Base-by-base conservation (phyloP, 192 early-diverging fungal species). In the Backusella sp. region DNA sequence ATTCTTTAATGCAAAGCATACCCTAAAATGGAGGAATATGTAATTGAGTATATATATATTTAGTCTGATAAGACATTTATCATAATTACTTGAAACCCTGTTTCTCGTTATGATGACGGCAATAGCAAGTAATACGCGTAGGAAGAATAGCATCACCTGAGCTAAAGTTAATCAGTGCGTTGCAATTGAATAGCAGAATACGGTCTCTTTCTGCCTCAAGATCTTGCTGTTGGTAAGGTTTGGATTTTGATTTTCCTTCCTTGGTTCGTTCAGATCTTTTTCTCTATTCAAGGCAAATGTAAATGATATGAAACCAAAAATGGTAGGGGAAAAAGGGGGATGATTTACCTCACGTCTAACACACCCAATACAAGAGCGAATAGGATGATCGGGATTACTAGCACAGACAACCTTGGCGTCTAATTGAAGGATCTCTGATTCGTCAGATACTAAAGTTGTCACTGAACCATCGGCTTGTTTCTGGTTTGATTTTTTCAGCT, bases 61-160 rank as follows among this genome's bases (percentile, higher is more conserved):
- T 70, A 26, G 56, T 28, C 12, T 62, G 56, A 62, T 37, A 72
- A 49, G 26, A 65, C 7, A 17, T 36, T 46, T 30, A 46, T 49
- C 8, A 39, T 36, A 28, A 3, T 68, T 76, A 77, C 70, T 52
- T 70, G 80, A 98, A 98, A 1, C 97, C 97, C 6, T 90, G 82
- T 84, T 96, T 96, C 75, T 98, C 97, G 79, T 89, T 86, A 81
- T 97, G 96, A 75, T 98, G 97, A 3, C 97, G 88, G 82, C 96
- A 97, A 79, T 98, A 98, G 85, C 97, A 98, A 14, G 97, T 97
- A 69, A 98, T 96, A 41, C 97, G 90, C n/a, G 94, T 94, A 34
- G 97, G 96, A 36, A 98, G 85, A 66, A 94, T 90, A 0, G 91
- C 89, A 77, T 97, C 96, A 56, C 97, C 97, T 68, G 91, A 90